phyloP scores from a whole-genome alignment of 2,329 filamentous ascomycete species.

The Aspergillus floridensis region DNA sequence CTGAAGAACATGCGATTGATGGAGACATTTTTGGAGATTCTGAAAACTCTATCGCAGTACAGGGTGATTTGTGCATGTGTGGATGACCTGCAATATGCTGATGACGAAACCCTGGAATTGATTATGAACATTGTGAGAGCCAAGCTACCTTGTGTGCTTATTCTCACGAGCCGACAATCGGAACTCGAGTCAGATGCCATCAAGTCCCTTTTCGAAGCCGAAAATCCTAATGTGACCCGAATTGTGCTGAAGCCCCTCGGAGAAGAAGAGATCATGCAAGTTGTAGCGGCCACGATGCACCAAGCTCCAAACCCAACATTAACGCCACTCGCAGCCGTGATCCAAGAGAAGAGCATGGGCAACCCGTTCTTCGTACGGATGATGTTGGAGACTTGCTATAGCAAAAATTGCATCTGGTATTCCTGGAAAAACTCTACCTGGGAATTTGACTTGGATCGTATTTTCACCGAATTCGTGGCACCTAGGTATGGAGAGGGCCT shows the following conservation, averaged over 20 bases:
- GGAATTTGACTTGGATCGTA: slow-evolving; percentile 79
- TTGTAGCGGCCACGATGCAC: slow-evolving; percentile 78
- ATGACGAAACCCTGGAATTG: slow-evolving; percentile 80
- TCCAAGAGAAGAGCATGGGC: slow-evolving; percentile 83
- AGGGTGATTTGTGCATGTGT: slow-evolving; percentile 86
- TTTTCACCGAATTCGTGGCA: slow-evolving; percentile 81
- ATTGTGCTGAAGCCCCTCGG: slow-evolving; percentile 70
- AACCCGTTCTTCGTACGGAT: slow-evolving; percentile 91
- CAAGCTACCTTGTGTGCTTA: slow-evolving; percentile 76
- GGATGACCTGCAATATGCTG: slow-evolving; percentile 88
- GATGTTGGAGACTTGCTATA: slow-evolving; percentile 82
- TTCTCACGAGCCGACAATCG: slow-evolving; percentile 72
- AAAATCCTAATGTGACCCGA: slow-evolving; percentile 61
- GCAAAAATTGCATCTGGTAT: slow-evolving; percentile 86
- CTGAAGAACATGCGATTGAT: slow-evolving; percentile 67
- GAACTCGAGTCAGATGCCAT: slow-evolving; percentile 55
- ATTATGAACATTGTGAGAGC: slow-evolving; percentile 76
- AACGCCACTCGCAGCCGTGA: slow-evolving; percentile 73
- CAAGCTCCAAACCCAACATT: slow-evolving; percentile 67
- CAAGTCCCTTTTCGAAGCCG: slow-evolving; percentile 41
- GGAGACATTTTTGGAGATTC: slow-evolving; percentile 82
- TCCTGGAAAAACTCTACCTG: slow-evolving; percentile 79
- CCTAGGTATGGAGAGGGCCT: slow-evolving; percentile 76
- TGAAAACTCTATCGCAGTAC: slow-evolving; percentile 75
- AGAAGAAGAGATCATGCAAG: slow-evolving; percentile 77